Conservation (phyloP, 2,329 filamentous ascomycete genomes). For the Beauveria rudraprayagi region DNA sequence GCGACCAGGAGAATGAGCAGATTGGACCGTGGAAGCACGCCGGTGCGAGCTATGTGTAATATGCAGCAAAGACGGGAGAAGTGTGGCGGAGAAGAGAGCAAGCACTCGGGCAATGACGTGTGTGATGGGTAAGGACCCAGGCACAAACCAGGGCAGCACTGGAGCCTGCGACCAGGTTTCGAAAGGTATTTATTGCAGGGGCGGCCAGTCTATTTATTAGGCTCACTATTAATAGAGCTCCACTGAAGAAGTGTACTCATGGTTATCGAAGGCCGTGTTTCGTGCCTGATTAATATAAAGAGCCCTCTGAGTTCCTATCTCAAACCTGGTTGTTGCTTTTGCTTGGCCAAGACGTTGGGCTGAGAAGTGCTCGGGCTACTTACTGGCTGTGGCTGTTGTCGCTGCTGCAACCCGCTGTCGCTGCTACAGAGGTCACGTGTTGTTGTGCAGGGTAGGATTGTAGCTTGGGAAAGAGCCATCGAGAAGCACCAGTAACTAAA, state of each 20-base stretch:
- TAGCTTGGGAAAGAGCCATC: too few species aligned
- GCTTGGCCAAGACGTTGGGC: neutral
- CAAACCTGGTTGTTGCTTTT: neutral
- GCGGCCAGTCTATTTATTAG: neutral
- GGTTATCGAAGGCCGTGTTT: neutral
- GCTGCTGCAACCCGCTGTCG: neutral
- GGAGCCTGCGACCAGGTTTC: neutral
- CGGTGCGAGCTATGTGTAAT: neutral
- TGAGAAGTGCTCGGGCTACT: neutral
- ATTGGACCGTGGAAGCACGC: neutral
- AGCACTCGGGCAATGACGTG: constrained; percentile 10
- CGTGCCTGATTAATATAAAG: neutral
- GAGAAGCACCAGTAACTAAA: too few species aligned
- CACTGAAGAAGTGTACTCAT: too few species aligned
- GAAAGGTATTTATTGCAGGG: neutral
- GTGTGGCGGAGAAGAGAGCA: constrained; percentile 1
- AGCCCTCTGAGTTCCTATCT: neutral
- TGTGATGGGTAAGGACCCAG: neutral
- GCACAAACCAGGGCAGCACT: constrained; percentile 2
- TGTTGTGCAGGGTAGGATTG: neutral
- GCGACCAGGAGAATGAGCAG: neutral
- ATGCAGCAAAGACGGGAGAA: neutral
- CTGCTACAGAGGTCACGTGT: neutral
- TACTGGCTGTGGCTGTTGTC: neutral
- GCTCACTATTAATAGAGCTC: neutral